Evolutionary conservation across 116 monocot genomes (phyloP).

Genomic region (Iris pallida): DNA sequence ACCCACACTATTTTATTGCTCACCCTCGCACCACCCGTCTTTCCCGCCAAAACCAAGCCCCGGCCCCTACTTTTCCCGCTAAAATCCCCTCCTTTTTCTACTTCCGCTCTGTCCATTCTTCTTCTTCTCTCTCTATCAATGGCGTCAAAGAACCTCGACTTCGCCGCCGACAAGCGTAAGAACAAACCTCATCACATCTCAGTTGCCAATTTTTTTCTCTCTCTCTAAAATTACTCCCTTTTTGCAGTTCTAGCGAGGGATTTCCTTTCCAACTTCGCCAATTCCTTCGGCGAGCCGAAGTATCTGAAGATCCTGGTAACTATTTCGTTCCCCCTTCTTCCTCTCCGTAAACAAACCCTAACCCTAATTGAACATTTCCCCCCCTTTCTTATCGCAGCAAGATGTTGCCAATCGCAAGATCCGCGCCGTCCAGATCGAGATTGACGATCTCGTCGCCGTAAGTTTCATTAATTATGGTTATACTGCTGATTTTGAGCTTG

Average conservation of each 20-base stretch:
- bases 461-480: too few species aligned
- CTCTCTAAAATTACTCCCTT: background rate
- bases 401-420: slow-evolving; percentile 83
- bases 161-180: slow-evolving; percentile 75
- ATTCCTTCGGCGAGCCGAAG: slow-evolving; percentile 71
- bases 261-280: slow-evolving; percentile 78
- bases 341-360: background rate
- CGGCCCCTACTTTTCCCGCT: too few species aligned
- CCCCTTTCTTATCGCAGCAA: slow-evolving; percentile 44
- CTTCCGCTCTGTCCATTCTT: too few species aligned
- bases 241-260: slow-evolving; percentile 74
- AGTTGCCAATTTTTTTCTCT: background rate
- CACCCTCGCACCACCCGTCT: too few species aligned
- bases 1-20: too few species aligned
- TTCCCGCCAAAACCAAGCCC: too few species aligned
- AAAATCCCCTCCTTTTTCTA: too few species aligned
- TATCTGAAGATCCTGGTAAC: slow-evolving; percentile 84
- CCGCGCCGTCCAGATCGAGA: slow-evolving; percentile 82
- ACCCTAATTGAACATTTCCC: slow-evolving; percentile 4
- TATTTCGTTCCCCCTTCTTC: background rate
- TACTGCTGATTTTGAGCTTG: too few species aligned
- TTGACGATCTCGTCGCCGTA: slow-evolving; percentile 77
- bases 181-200: background rate
- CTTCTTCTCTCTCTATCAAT: background rate
- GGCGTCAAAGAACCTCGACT: slow-evolving; percentile 44